Evolutionary conservation across 2,329 filamentous ascomycete species (phyloP).

Genomic region (Aspergillus sp.): DNA sequence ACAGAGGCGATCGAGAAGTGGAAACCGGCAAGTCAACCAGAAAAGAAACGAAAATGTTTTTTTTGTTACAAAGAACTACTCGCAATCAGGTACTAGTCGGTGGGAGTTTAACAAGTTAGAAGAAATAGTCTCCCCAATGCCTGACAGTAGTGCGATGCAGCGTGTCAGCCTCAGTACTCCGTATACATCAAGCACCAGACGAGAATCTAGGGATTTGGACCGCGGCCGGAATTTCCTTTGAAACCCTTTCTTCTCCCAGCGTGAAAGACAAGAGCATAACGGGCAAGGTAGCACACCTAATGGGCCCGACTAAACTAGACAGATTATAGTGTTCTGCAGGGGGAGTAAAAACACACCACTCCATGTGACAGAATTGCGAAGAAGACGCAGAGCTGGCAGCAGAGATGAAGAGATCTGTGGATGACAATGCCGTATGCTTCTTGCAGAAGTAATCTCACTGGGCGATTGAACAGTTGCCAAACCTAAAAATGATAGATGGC

Average conservation of each 20-base stretch:
- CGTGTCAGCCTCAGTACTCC: conserved; percentile 14
- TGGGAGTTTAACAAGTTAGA: conserved; percentile 13
- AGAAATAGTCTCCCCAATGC: conserved; percentile 13
- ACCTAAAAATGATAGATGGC: background rate
- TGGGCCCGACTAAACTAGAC: too few species aligned
- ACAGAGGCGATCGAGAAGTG: background rate
- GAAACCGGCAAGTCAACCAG: background rate
- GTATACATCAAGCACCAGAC: conserved; percentile 11
- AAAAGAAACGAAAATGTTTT: background rate
- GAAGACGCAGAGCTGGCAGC: too few species aligned
- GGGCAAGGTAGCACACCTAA: too few species aligned
- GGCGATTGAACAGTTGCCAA: background rate
- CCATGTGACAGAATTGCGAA: background rate
- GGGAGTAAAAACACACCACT: background rate
- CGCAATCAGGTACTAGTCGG: conserved; percentile 4
- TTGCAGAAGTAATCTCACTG: background rate
- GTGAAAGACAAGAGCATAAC: too few species aligned
- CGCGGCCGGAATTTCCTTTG: background rate
- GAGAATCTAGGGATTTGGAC: conserved; percentile 4
- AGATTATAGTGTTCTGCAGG: conserved; percentile 8
- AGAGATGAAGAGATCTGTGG: background rate
- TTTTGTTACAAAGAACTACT: background rate
- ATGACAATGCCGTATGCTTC: background rate
- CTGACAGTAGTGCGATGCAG: conserved; percentile 20
- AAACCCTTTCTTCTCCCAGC: background rate